Evolutionary conservation across 345 rosid genomes (phyloP).

Genomic region (Moricandia arvensis): DNA sequence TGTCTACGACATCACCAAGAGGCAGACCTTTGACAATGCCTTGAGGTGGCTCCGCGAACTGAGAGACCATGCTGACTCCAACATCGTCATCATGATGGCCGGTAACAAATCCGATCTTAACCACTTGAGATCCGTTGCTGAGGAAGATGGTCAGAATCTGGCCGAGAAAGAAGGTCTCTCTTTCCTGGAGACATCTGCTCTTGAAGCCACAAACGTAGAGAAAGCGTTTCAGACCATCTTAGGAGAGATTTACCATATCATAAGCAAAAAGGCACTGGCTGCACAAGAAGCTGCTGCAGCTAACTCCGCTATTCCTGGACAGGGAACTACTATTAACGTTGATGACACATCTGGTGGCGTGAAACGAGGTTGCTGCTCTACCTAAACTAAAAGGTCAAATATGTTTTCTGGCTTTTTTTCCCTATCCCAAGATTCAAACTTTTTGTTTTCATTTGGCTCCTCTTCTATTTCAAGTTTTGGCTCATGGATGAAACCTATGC

Average conservation of each 20-base stretch:
- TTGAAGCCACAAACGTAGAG: constrained; percentile 67
- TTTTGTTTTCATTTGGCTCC: constrained; percentile 12
- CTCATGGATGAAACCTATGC: constrained; percentile 38
- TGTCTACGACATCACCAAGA: constrained; percentile 78
- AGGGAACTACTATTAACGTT: constrained; percentile 65
- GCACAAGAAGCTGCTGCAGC: constrained; percentile 66
- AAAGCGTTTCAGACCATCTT: constrained; percentile 70
- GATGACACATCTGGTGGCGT: constrained; percentile 49
- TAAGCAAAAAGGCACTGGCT: constrained; percentile 71
- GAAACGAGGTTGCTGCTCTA: constrained; percentile 62
- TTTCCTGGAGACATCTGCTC: constrained; percentile 69
- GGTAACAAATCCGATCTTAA: constrained; percentile 73
- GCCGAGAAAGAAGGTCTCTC: constrained; percentile 74
- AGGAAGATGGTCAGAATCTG: constrained; percentile 53
- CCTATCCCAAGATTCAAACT: constrained; percentile 19
- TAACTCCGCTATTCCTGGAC: constrained; percentile 47
- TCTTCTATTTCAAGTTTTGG: constrained; percentile 38
- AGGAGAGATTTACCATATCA: constrained; percentile 63
- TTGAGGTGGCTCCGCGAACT: constrained; percentile 72
- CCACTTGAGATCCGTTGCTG: constrained; percentile 65
- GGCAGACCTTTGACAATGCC: constrained; percentile 68
- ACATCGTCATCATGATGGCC: constrained; percentile 81
- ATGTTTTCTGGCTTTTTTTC: not conserved
- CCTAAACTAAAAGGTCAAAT: constrained; percentile 35
- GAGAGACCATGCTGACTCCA: constrained; percentile 74